Base-by-base conservation (phyloP, 75 land plant species). In the Pseudotsuga menziesii region DNA sequence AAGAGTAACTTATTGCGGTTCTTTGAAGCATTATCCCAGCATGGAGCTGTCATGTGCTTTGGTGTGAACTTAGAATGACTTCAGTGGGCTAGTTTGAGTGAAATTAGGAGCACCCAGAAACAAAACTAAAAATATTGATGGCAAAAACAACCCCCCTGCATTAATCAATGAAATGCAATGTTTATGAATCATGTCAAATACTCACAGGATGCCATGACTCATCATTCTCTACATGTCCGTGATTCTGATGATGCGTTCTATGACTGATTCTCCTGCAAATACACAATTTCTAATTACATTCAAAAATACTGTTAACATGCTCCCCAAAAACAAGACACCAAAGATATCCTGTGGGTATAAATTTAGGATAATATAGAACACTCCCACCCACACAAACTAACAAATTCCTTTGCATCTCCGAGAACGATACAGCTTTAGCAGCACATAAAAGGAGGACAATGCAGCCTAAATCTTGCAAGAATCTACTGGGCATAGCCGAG, bases 131-230 rank as follows among this genome's bases (percentile, higher is more conserved):
- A 20, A 29, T 0, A 55, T 25, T 56, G 4, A 72, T 48, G 15
- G 15, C 16, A 72, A 22, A 48, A 12, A 23, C 25, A n/a, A 6
- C 48, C 56, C 55, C 22, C 26, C 27, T 12, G 23, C 56, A 48
- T 3, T 19, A 29, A 64, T 73, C 57, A 54, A 52, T 16, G 48
- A 60, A 61, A 20, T 57, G 26, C 55, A 41, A 19, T 23, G 32
- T 35, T 32, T 5, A 64, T 35, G 41, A 75, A 27, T 20, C 57
- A 17, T 75, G 23, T 22, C n/a, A 59, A 48, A 44, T 59, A 75
- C 79, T 82, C 75, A 91, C 96, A 23, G 97, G 98, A 72, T 90
- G 87, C 98, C 98, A 96, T 22, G 97, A 96, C 79, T 96, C 98
- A 69, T 96, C 98, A 25, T 91, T 85, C 75, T 95, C 97, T 29